Conservation (phyloP, 169 alveolate genomes). For the Cryptosporidium muris region DNA sequence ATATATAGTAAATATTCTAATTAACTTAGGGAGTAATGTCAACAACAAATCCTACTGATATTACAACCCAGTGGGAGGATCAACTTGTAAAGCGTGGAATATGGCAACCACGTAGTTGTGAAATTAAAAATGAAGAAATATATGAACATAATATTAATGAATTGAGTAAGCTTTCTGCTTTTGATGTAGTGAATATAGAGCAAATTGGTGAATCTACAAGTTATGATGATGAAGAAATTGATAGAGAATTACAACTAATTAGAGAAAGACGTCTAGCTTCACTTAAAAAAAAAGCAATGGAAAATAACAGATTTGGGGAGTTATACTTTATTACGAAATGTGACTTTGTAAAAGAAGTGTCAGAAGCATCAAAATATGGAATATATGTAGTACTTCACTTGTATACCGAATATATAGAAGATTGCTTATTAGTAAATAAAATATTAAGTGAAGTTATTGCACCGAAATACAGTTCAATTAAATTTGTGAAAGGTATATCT, state of each 20-base stretch:
- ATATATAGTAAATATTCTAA: not conserved
- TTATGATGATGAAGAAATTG: conserved; percentile 70
- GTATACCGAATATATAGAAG: conserved; percentile 73
- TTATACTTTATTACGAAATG: conserved; percentile 73
- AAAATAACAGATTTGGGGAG: conserved; percentile 71
- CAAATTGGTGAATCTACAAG: conserved; percentile 61
- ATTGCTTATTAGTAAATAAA: conserved; percentile 74
- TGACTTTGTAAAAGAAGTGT: conserved; percentile 72
- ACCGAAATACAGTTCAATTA: conserved; percentile 72
- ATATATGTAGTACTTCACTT: conserved; percentile 79
- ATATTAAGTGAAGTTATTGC: conserved; percentile 72
- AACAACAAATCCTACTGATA: conserved; percentile 86
- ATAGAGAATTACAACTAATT: conserved; percentile 28
- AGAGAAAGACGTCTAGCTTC: conserved; percentile 52
- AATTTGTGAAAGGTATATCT: conserved; percentile 79
- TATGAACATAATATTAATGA: conserved; percentile 70
- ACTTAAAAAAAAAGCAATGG: conserved; percentile 67
- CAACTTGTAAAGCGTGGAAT: conserved; percentile 88
- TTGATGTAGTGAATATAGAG: conserved; percentile 72
- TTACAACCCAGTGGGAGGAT: conserved; percentile 90
- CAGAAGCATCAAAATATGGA: conserved; percentile 73
- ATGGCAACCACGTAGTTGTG: conserved; percentile 80
- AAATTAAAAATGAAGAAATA: conserved; percentile 82
- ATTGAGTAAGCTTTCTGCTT: conserved; percentile 43
- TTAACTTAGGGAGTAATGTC: conserved; percentile 77